These are phyloP conservation scores for Neofusicoccum umdonicola DNA, from an alignment of 2,329 filamentous ascomycete species.

Conservation along the genomic window DNA sequence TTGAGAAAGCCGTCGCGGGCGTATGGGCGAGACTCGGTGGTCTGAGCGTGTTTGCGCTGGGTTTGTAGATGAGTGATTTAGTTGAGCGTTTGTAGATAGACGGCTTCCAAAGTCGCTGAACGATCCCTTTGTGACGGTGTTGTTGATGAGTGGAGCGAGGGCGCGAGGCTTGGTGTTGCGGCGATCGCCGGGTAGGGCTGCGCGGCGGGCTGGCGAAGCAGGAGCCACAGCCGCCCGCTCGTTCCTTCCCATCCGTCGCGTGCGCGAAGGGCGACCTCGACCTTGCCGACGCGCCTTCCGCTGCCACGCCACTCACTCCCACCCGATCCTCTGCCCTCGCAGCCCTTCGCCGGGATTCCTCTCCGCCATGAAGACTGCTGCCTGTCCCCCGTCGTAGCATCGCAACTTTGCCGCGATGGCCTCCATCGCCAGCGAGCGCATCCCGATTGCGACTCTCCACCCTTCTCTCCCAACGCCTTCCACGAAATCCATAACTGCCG, in stretches of 20 bases:
- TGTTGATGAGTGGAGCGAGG: background rate
- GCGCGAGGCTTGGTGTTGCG: background rate
- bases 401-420: background rate
- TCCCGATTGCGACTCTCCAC: slow-evolving; percentile 32
- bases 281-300: background rate
- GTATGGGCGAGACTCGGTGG: background rate
- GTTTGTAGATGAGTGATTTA: too few relatives aligned
- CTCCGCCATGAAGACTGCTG: background rate
- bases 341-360: background rate
- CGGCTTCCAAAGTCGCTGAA: too few relatives aligned
- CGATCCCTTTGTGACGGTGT: background rate
- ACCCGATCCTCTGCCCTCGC: background rate
- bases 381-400: background rate
- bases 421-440: slow-evolving; percentile 17
- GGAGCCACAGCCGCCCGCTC: background rate
- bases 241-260: background rate
- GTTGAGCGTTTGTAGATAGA: too few relatives aligned
- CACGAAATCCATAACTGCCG: slow-evolving; percentile 57
- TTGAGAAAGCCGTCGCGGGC: background rate
- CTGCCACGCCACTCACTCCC: background rate
- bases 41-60: background rate
- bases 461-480: slow-evolving; percentile 30
- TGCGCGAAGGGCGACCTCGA: background rate
- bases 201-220: background rate
- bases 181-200: background rate